Conservation (phyloP, 495 filamentous ascomycete genomes). For the Hyaloscypha finlandica region DNA sequence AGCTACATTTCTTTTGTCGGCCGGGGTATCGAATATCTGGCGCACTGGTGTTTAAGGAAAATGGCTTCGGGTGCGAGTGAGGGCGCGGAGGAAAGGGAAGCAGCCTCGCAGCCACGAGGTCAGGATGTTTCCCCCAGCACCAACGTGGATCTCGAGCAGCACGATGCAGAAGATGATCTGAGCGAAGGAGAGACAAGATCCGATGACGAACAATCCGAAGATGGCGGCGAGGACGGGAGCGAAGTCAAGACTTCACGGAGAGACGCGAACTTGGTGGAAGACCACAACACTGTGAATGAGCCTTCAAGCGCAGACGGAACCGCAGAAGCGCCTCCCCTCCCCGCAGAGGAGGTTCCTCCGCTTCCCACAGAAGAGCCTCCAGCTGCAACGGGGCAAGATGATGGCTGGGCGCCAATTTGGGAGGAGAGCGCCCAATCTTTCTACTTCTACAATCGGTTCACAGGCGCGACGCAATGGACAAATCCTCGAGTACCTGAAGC, state of each 20-base stretch:
- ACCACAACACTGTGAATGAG: slow-evolving; percentile 9
- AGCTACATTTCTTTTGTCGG: slow-evolving; percentile 3
- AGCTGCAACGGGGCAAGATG: slow-evolving; percentile 58
- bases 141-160: background rate
- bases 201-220: background rate
- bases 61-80: slow-evolving; percentile 2
- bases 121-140: background rate
- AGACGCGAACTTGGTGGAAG: slow-evolving; percentile 11
- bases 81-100: background rate
- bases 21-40: background rate
- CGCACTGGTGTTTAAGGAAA: slow-evolving; percentile 1
- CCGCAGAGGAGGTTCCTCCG: slow-evolving; percentile 31
- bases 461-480: slow-evolving; percentile 76
- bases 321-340: slow-evolving; percentile 29
- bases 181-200: slow-evolving; percentile 3
- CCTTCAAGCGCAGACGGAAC: slow-evolving; percentile 10
- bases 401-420: slow-evolving; percentile 91
- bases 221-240: background rate
- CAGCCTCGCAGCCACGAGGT: background rate
- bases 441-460: slow-evolving; percentile 91
- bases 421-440: slow-evolving; percentile 68
- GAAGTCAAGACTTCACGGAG: slow-evolving; percentile 11
- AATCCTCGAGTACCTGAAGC: slow-evolving; percentile 75
- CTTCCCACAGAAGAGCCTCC: slow-evolving; percentile 39
- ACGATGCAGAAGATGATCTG: background rate